These are phyloP conservation scores for Scedosporium aurantiacum DNA, from an alignment of 2,329 filamentous ascomycete species.

Conservation along the genomic window DNA sequence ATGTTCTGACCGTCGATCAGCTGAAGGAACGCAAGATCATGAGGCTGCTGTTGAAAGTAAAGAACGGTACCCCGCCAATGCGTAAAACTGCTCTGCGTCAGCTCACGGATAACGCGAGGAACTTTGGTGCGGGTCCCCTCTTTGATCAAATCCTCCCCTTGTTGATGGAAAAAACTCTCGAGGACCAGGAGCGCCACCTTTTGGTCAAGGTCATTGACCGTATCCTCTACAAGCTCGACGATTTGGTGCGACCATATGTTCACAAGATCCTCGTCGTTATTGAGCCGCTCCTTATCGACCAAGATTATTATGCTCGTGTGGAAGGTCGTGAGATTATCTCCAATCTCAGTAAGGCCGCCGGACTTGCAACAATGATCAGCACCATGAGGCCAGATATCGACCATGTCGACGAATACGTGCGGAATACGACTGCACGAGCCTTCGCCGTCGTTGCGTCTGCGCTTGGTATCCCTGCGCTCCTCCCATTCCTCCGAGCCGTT, in stretches of 20 bases:
- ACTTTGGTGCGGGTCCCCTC: constrained; percentile 85
- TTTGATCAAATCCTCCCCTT: constrained; percentile 97
- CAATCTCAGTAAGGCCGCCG: constrained; percentile 91
- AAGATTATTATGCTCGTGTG: constrained; percentile 97
- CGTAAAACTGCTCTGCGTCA: constrained; percentile 95
- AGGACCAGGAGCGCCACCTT: constrained; percentile 95
- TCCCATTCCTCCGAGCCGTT: constrained; percentile 90
- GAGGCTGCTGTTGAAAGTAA: constrained; percentile 91
- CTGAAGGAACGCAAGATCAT: constrained; percentile 98
- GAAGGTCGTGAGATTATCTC: constrained; percentile 98
- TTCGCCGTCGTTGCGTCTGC: constrained; percentile 97
- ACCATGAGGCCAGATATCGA: constrained; percentile 99
- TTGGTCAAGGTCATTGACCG: constrained; percentile 98
- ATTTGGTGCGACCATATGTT: constrained; percentile 88
- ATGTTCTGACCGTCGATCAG: constrained; percentile 82
- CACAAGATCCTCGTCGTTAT: constrained; percentile 99
- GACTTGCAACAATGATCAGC: constrained; percentile 97
- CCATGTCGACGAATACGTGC: constrained; percentile 94
- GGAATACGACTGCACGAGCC: constrained; percentile 92
- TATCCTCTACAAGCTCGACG: constrained; percentile 96
- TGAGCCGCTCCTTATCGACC: constrained; percentile 96
- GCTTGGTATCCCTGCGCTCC: constrained; percentile 84
- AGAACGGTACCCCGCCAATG: constrained; percentile 98
- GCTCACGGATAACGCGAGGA: constrained; percentile 91
- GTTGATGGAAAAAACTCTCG: constrained; percentile 95